A percentile compares a stretch with the other conserved stretches of the same genome.
These are phyloP conservation scores for Pugionium dolabratum DNA, from an alignment of 345 rosid species.

Conservation along the genomic window DNA sequence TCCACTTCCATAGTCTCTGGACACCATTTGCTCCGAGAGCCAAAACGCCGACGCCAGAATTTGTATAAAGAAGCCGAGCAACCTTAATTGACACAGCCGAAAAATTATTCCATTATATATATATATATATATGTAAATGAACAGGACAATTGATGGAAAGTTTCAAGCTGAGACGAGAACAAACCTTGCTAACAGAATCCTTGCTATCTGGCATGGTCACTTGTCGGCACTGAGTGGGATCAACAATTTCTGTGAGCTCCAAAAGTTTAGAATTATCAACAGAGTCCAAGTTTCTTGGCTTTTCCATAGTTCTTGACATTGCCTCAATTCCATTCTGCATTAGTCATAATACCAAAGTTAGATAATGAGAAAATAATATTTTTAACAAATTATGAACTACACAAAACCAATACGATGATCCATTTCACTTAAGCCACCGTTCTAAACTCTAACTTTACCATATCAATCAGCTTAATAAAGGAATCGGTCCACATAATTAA, in stretches of 20 bases:
- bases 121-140: not conserved
- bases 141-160: conserved; percentile 6
- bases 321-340: conserved; percentile 86
- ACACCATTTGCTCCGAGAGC: conserved; percentile 55
- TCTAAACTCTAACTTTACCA: conserved; percentile 1
- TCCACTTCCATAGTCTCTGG: conserved; percentile 62
- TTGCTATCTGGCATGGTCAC: conserved; percentile 73
- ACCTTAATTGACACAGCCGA: conserved; percentile 41
- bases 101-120: conserved; percentile 4
- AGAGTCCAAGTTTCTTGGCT: conserved; percentile 65
- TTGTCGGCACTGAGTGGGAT: conserved; percentile 64
- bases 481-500: not conserved
- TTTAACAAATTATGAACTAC: conserved; percentile 4
- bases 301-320: conserved; percentile 72
- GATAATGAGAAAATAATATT: not conserved
- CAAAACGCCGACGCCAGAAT: conserved; percentile 52
- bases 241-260: conserved; percentile 77
- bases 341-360: conserved; percentile 18
- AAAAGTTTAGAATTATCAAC: conserved; percentile 73
- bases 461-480: conserved; percentile 2
- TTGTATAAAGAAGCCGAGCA: conserved; percentile 59
- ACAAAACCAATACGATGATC: conserved; percentile 19
- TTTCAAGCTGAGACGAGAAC: conserved; percentile 22
- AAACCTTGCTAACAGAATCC: conserved; percentile 83
- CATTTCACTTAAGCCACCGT: not conserved